Conservation (phyloP, 176 grass and related monocot species). For the Carex littledalei region DNA sequence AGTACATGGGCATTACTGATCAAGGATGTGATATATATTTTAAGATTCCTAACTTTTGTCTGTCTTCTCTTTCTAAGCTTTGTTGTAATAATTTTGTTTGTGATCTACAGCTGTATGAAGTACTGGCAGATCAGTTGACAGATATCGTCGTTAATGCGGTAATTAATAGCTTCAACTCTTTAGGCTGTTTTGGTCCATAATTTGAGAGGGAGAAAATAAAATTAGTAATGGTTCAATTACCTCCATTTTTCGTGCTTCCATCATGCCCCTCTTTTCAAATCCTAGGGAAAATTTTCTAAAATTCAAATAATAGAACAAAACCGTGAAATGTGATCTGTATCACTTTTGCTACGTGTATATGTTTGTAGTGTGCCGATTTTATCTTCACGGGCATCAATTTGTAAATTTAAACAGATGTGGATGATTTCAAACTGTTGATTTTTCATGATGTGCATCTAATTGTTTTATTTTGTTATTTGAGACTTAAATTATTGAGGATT, state of each 20-base stretch:
- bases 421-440: background rate
- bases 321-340: background rate
- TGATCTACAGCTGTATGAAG: constrained; percentile 69
- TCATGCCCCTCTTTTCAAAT: background rate
- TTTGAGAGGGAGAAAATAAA: background rate
- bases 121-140: constrained; percentile 81
- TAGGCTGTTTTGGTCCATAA: background rate
- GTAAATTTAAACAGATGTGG: background rate
- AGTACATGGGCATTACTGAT: background rate
- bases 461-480: background rate
- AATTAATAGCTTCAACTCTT: constrained; percentile 21
- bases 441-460: background rate
- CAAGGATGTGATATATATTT: background rate
- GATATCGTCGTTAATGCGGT: constrained; percentile 83
- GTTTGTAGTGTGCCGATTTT: background rate
- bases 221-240: background rate
- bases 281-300: background rate
- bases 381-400: background rate
- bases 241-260: background rate
- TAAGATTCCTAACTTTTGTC: background rate
- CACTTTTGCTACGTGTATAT: background rate
- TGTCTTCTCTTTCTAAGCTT: background rate
- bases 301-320: background rate
- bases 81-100: constrained; percentile 14
- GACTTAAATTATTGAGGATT: background rate